These are phyloP conservation scores for Eremothecium coryli DNA, from an alignment of 1,139 yeast genomes.

Conservation along the genomic window DNA sequence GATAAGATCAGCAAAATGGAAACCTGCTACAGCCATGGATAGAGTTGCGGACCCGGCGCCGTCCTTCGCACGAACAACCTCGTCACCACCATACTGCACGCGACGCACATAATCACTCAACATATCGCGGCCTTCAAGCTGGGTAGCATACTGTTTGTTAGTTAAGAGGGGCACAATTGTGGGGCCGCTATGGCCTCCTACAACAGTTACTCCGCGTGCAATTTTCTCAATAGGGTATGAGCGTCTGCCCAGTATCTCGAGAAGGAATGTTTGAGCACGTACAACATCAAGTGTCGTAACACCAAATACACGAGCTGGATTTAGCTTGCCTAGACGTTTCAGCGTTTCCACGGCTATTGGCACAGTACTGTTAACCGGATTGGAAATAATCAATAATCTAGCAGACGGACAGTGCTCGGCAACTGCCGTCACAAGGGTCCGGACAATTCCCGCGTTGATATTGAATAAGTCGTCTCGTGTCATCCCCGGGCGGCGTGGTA, in stretches of 20 bases:
- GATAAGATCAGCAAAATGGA: conserved; percentile 42
- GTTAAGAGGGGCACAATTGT: conserved; percentile 54
- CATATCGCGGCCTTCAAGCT: conserved; percentile 28
- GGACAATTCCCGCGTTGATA: conserved; percentile 61
- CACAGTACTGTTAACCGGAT: conserved; percentile 69
- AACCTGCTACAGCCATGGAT: conserved; percentile 73
- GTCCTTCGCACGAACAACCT: conserved; percentile 66
- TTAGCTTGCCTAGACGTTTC: conserved; percentile 40
- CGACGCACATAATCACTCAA: conserved; percentile 45
- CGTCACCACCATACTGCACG: conserved; percentile 74
- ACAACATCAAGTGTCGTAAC: conserved; percentile 65
- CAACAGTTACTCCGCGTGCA: conserved; percentile 46
- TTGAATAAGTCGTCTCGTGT: conserved; percentile 68
- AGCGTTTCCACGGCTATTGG: conserved; percentile 68
- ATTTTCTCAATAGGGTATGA: conserved; percentile 29
- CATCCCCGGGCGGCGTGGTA: conserved; percentile 75
- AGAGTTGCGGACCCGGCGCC: conserved; percentile 74
- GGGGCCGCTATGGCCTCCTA: conserved; percentile 74
- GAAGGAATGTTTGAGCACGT: conserved; percentile 59
- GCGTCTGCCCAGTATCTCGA: conserved; percentile 29
- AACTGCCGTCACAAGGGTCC: conserved; percentile 48
- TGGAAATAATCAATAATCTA: conserved; percentile 56
- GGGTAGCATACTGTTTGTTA: conserved; percentile 13
- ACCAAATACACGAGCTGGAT: conserved; percentile 59
- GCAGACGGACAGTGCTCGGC: conserved; percentile 56